Percentiles rank a stretch among this genome's conserved stretches.
Conservation (phyloP, 2,329 filamentous ascomycete species). For the Metarhizium album region DNA sequence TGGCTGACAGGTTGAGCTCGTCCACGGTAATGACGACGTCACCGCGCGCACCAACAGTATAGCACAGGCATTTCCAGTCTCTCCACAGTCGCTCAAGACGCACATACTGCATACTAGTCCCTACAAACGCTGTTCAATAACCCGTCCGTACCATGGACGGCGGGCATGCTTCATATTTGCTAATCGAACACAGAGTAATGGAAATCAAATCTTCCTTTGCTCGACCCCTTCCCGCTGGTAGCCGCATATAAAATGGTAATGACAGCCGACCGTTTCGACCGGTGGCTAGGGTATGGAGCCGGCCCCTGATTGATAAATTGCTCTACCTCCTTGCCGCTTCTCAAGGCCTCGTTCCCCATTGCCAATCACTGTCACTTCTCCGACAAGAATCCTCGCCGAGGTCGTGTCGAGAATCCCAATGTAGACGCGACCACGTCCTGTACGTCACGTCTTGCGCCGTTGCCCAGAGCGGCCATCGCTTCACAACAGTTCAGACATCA, state of each 20-base stretch:
- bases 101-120: not conserved
- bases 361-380: not conserved
- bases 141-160: not conserved
- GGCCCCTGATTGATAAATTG: not conserved
- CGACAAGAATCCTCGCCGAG: not conserved
- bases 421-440: not conserved
- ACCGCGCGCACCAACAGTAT: too few species aligned
- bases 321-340: not conserved
- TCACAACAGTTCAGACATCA: not conserved
- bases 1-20: too few species aligned
- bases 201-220: not conserved
- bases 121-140: not conserved
- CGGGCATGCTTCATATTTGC: constrained; percentile 4
- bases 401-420: not conserved
- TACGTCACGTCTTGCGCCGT: not conserved
- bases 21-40: too few species aligned
- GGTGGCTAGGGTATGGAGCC: not conserved
- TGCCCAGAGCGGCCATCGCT: not conserved
- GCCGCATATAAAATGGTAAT: constrained; percentile 1
- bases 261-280: not conserved
- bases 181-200: constrained; percentile 6
- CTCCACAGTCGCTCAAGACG: constrained; percentile 5
- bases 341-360: not conserved
- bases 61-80: too few species aligned
- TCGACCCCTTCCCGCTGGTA: not conserved